Base-by-base conservation (phyloP, 2,329 filamentous ascomycete genomes). In the Penicillium sp. region DNA sequence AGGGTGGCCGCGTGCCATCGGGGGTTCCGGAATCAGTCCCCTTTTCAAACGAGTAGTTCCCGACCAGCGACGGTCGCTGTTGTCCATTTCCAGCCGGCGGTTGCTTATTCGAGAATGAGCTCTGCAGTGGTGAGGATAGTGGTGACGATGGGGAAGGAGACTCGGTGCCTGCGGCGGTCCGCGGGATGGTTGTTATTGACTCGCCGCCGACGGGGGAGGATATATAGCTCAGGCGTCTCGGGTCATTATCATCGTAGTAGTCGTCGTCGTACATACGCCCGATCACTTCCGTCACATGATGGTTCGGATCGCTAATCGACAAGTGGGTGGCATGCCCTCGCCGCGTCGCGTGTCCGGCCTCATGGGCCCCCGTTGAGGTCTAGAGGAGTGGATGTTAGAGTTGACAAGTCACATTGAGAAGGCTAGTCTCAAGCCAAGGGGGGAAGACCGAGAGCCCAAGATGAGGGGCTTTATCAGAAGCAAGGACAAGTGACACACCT, bases 251-350 rank as follows among this genome's bases (percentile, higher is more conserved):
- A 65, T 82, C 76, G 66, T 90, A 84, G 63, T 87, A 84, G 63
- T 87, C 85, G 69, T 91, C 88, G 67, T 89, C 90, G 75, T 97
- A 96, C 75, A 96, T 84, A 66, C 92, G 92, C 49, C 91, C 91
- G 74, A 96, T 96, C 56, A 91, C 89, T 74, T 96, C 92, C 53
- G 92, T 96, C 71, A 96, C 91, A 83, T 96, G 92, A 77, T 96
- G 91, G 76, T 84, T 91, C 57, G 92, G 89, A 76, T 96, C 92
- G 73, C 90, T 94, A 72, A 96, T 87, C 64, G 84, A 86, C 58
- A 87, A 77, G 64, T 86, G 82, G 58, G 84, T 79, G 62, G 76
- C 77, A 76, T 87, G 85, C 62, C 83, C 82, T 67, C 81, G 79
- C 59, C 81, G 77, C 64, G 77, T 74, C 64, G 81, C 75, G 73